phyloP scores from a whole-genome alignment of 2,329 filamentous ascomycete genomes.

The Graphiopsis chlorocephala region DNA sequence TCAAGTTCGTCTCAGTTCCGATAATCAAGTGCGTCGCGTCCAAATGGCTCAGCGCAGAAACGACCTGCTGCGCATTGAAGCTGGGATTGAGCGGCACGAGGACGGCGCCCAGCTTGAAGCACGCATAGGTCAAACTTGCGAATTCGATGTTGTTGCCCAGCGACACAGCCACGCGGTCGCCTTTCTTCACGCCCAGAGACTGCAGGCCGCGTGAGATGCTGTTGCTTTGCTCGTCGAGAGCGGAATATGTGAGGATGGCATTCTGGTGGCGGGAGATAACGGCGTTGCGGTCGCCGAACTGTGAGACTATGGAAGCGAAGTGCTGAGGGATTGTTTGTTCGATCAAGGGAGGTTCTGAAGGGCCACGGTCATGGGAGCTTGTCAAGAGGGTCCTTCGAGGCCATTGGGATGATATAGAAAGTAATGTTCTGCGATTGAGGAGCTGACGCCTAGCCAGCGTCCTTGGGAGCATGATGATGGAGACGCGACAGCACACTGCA shows the following conservation, averaged over 20 bases:
- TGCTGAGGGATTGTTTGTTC: conserved; percentile 69
- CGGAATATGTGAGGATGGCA: conserved; percentile 66
- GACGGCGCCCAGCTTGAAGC: conserved; percentile 92
- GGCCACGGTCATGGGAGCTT: conserved; percentile 30
- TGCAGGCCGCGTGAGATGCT: conserved; percentile 67
- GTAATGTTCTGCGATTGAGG: background rate
- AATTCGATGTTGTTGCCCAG: conserved; percentile 84
- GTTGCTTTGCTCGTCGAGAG: conserved; percentile 74
- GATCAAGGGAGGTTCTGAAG: conserved; percentile 61
- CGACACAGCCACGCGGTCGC: conserved; percentile 80
- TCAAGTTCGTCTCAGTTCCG: conserved; percentile 81
- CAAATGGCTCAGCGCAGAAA: conserved; percentile 74
- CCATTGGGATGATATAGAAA: background rate
- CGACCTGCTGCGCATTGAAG: conserved; percentile 78
- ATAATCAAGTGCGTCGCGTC: conserved; percentile 72
- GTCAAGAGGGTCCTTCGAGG: conserved; percentile 25
- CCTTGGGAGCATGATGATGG: background rate
- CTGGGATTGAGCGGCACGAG: conserved; percentile 88
- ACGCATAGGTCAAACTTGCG: conserved; percentile 78
- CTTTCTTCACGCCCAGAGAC: conserved; percentile 71
- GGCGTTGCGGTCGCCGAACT: conserved; percentile 63
- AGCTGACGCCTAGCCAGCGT: conserved; percentile 8
- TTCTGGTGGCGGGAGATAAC: conserved; percentile 63
- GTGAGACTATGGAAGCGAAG: conserved; percentile 63
- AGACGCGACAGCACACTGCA: background rate